These are phyloP conservation scores for Cenchrus americanus DNA, from an alignment of 176 grass and related monocot species.

Conservation along the genomic window DNA sequence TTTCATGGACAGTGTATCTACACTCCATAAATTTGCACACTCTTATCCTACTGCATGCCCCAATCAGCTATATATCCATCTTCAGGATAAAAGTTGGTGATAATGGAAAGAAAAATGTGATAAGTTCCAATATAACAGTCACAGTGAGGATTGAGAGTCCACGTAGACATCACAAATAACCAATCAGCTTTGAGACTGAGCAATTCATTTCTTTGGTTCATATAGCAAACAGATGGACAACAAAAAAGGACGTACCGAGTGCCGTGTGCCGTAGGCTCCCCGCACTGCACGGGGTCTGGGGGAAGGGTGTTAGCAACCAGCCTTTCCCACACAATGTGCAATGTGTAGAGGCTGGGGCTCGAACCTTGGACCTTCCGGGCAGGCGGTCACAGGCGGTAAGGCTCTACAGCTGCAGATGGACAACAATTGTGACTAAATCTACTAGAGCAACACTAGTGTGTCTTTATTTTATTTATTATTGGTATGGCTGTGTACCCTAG, in stretches of 20 bases:
- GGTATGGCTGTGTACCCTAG: no score
- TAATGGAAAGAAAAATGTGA: background rate
- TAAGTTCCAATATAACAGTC: background rate
- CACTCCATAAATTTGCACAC: background rate
- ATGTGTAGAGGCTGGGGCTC: no score
- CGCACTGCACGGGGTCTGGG: no score
- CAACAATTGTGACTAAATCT: no score
- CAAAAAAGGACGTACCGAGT: background rate
- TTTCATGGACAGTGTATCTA: background rate
- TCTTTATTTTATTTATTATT: no score
- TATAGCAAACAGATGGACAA: conserved; percentile 5
- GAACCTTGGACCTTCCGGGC: no score
- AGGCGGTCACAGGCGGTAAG: no score
- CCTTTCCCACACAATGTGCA: no score
- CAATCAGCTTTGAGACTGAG: background rate
- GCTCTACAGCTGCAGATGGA: no score
- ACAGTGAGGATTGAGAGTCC: background rate
- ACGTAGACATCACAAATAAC: background rate
- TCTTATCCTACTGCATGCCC: background rate
- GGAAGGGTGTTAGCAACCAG: no score
- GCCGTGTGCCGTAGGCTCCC: no score
- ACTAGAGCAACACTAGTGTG: no score
- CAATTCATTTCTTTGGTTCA: conserved; percentile 13
- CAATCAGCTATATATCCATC: conserved; percentile 13
- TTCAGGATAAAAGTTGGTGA: background rate